Evolutionary conservation across 352 stramenopile species (phyloP), one percentile per base, ranked within the genome.

Genomic region (Phytophthora pisi): DNA sequence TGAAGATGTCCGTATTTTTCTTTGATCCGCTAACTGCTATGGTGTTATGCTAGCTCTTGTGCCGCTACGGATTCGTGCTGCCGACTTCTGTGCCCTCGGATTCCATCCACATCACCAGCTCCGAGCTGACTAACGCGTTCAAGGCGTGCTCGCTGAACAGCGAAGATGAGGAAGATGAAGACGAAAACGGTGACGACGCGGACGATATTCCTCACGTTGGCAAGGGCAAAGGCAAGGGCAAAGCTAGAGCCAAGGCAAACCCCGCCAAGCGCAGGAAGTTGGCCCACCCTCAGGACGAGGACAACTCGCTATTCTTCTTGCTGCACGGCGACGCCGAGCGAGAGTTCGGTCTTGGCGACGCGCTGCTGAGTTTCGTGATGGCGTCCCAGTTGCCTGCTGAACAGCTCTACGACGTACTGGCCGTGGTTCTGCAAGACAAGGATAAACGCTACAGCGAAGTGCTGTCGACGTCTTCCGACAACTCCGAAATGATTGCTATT

Each of bases 21-120:
- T 40, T 38, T 66, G 23, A 47, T 13, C 3, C 11, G 8, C 13
- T 45, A 45, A 45, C 15, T 45, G 5, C 11, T 18, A 9, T 45
- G 11, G 6, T 45, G 15, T 40, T 54, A 84, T 40, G 9, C 36
- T 6, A 75, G 84, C 65, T 93, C 13, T 62, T 93, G 36, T 93
- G 85, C 30, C 77, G 81, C 30, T 93, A 93, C 47, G 81, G 85
- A 9, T 93, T 93, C 57, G 82, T 88, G 20, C 67, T 91, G 24
- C 66, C 75, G 6, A 61, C 65, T 15, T 45, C 69, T 23, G 62
- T 75, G 18, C 38, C 79, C 3, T 78, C 67, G 5, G 85, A 91
- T 66, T 78, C 75, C 10, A 88, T 93, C 57, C 71, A 81, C 23
- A 61, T 93, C 36, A 75, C 70, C 0, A 86, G 79, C 51, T 56